Evolutionary conservation across 768 basidiomycete genomes (phyloP).

Genomic region (Tremella yokohamensis): DNA sequence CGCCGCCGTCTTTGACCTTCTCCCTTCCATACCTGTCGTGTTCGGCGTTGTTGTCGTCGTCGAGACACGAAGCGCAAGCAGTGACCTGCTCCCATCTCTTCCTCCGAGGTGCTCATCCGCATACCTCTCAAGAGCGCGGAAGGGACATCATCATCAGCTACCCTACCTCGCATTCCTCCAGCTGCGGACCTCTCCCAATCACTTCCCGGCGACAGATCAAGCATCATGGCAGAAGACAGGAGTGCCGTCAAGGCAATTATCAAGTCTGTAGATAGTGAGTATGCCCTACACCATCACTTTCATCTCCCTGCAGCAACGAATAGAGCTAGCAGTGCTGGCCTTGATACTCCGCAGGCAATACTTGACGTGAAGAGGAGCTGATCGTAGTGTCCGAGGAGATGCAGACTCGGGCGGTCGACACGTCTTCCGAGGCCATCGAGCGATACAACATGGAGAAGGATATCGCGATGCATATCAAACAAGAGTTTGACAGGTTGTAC

Average conservation of each 20-base stretch:
- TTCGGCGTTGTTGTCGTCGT: too few species aligned
- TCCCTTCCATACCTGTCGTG: too few species aligned
- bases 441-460: conserved; percentile 96
- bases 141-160: too few species aligned
- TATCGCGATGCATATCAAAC: conserved; percentile 96
- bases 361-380: not conserved
- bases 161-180: too few species aligned
- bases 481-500: conserved; percentile 89
- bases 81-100: too few species aligned
- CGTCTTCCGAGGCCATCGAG: conserved; percentile 77
- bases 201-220: too few species aligned
- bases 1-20: too few species aligned
- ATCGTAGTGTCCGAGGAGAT: conserved; percentile 74
- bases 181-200: too few species aligned
- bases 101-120: too few species aligned
- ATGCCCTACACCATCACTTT: not conserved
- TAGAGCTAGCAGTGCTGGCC: not conserved
- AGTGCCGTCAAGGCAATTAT: conserved; percentile 69
- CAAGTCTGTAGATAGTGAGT: conserved; percentile 79
- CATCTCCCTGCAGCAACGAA: not conserved
- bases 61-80: too few species aligned
- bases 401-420: conserved; percentile 90
- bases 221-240: too few species aligned
- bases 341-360: not conserved
- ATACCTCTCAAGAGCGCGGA: too few species aligned